These are phyloP conservation scores for Ilyonectria mors-panacis DNA, from an alignment of 2,329 filamentous ascomycete species.

Conservation along the genomic window DNA sequence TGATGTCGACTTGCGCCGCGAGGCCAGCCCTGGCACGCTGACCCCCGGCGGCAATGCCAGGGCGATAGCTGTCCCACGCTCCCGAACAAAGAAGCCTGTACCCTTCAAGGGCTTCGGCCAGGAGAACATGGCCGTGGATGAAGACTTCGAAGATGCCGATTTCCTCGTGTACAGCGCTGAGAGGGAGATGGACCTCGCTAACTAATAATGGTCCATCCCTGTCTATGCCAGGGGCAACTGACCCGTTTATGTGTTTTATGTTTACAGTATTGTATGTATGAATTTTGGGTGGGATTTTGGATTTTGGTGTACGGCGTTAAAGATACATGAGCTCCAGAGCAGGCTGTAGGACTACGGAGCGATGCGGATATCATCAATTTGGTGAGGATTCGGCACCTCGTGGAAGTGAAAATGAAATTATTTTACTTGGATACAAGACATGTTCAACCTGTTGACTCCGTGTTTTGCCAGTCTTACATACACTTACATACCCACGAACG, in stretches of 20 bases:
- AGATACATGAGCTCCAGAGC: conserved; percentile 42
- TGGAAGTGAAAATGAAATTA: conserved; percentile 31
- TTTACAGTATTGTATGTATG: conserved; percentile 32
- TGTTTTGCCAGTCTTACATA: conserved; percentile 6
- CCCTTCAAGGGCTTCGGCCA: conserved; percentile 53
- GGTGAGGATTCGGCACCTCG: conserved; percentile 33
- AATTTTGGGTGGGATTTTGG: conserved; percentile 19
- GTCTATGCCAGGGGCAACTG: background rate
- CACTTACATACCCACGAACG: conserved; percentile 64
- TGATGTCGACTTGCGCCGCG: conserved; percentile 49
- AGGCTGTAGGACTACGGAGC: conserved; percentile 32
- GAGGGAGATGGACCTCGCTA: conserved; percentile 58
- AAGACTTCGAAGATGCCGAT: conserved; percentile 79
- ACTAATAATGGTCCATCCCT: conserved; percentile 24
- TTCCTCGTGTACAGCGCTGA: conserved; percentile 69
- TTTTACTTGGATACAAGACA: conserved; percentile 13
- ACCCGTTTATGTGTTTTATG: background rate
- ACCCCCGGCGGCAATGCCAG: conserved; percentile 58
- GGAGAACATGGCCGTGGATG: conserved; percentile 62
- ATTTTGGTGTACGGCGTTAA: conserved; percentile 43
- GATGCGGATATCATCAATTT: conserved; percentile 19
- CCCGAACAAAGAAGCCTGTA: conserved; percentile 48
- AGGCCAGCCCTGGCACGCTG: conserved; percentile 58
- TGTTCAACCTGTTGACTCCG: background rate
- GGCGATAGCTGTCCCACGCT: conserved; percentile 64